phyloP scores from a whole-genome alignment of 306 rosid genomes.

The Hylodesmum podocarpum region DNA sequence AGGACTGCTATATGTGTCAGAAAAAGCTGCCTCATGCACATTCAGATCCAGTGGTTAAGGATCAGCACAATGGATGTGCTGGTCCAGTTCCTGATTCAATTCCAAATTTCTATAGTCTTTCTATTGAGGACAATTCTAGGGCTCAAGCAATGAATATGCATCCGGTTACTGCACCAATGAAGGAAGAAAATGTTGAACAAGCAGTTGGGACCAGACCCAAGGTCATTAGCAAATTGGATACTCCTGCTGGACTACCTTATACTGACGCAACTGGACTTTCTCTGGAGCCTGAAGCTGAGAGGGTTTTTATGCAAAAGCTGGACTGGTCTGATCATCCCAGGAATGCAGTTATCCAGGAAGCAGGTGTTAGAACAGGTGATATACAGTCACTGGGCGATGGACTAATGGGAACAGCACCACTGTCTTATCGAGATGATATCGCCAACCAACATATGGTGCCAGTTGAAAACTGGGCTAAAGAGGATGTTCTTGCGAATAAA shows the following conservation, averaged over 20 bases:
- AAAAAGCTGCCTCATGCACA: constrained; percentile 80
- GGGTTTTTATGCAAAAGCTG: constrained; percentile 32
- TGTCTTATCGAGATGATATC: constrained; percentile 46
- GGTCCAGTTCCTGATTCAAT: constrained; percentile 51
- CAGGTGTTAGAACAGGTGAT: constrained; percentile 51
- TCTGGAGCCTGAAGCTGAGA: constrained; percentile 51
- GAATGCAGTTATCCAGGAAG: constrained; percentile 41
- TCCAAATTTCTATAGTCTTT: constrained; percentile 49
- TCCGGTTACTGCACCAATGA: constrained; percentile 49
- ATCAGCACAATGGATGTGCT: constrained; percentile 49
- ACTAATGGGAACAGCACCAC: constrained; percentile 32
- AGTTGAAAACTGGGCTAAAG: constrained; percentile 48
- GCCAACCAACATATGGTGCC: constrained; percentile 37
- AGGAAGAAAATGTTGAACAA: constrained; percentile 56
- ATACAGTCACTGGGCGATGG: constrained; percentile 45
- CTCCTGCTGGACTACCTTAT: constrained; percentile 40
- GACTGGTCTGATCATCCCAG: constrained; percentile 40
- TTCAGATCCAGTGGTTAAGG: constrained; percentile 73
- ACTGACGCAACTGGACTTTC: constrained; percentile 32
- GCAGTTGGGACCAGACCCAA: constrained; percentile 50
- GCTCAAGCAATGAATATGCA: constrained; percentile 50
- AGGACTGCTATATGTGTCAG: constrained; percentile 84
- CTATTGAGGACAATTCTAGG: constrained; percentile 47
- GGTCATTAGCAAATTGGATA: constrained; percentile 49
- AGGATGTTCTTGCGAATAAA: constrained; percentile 37